Percentiles rank a stretch among this genome's conserved stretches.
Evolutionary conservation across 257 asterid species (phyloP).

Genomic region (Nicotiana otophora): DNA sequence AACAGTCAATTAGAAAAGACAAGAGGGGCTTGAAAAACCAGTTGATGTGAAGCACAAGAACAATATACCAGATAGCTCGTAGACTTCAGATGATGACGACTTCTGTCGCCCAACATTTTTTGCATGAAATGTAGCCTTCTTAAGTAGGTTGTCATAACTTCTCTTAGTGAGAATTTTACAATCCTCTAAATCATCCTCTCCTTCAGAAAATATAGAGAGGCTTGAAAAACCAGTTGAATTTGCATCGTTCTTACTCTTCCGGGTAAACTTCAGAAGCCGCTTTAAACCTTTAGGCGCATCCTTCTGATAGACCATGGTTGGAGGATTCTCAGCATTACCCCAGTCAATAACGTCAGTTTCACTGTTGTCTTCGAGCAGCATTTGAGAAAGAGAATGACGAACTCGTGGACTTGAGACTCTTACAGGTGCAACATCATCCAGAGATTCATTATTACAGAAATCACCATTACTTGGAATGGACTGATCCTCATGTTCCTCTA

Average conservation of each 20-base stretch:
- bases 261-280: slow-evolving; percentile 89
- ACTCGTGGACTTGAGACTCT: slow-evolving; percentile 70
- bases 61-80: slow-evolving; percentile 42
- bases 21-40: too few relatives aligned
- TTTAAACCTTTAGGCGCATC: slow-evolving; percentile 94
- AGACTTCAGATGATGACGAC: neutral
- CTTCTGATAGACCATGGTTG: slow-evolving; percentile 59
- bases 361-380: slow-evolving; percentile 87
- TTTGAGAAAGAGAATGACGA: slow-evolving; percentile 91
- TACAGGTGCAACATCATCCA: slow-evolving; percentile 36
- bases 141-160: slow-evolving; percentile 63
- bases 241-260: slow-evolving; percentile 78
- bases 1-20: neutral
- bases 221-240: slow-evolving; percentile 77
- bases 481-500: slow-evolving; percentile 63
- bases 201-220: slow-evolving; percentile 83
- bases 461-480: slow-evolving; percentile 27
- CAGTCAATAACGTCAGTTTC: slow-evolving; percentile 68
- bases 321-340: slow-evolving; percentile 96
- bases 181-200: slow-evolving; percentile 88
- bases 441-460: slow-evolving; percentile 24
- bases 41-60: neutral
- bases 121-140: slow-evolving; percentile 69
- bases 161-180: slow-evolving; percentile 47
- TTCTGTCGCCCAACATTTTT: slow-evolving; percentile 34